These are phyloP conservation scores for Cladosporium sp. DNA, from an alignment of 2,329 filamentous ascomycete genomes.

Conservation along the genomic window DNA sequence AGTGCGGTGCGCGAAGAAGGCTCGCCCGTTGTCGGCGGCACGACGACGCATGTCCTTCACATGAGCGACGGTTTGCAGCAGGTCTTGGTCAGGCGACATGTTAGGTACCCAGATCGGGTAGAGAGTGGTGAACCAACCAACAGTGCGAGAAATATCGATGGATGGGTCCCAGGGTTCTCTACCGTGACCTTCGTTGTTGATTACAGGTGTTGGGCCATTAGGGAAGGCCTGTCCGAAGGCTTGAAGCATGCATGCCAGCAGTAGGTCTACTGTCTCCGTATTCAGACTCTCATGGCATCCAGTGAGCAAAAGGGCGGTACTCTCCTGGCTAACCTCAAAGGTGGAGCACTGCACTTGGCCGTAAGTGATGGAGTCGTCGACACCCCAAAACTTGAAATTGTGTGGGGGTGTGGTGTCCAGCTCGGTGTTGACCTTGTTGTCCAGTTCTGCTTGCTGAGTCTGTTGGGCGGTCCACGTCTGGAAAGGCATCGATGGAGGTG, in stretches of 20 bases:
- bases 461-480: conserved; percentile 26
- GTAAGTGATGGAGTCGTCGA: conserved; percentile 24
- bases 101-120: conserved; percentile 4
- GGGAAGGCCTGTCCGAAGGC: conserved; percentile 43
- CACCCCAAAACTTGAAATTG: conserved; percentile 36
- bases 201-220: conserved; percentile 37
- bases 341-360: conserved; percentile 3
- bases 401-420: conserved; percentile 22
- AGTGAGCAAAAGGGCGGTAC: conserved; percentile 20
- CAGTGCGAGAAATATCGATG: conserved; percentile 46
- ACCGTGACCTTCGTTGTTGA: conserved; percentile 49
- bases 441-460: not conserved
- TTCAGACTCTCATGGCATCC: conserved; percentile 31
- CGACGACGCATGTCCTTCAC: conserved; percentile 11
- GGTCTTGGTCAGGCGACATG: conserved; percentile 1
- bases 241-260: conserved; percentile 34
- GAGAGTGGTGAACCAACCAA: conserved; percentile 49
- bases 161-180: conserved; percentile 42
- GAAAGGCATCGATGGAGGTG: conserved; percentile 23
- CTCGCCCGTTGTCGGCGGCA: conserved; percentile 4
- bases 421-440: not conserved
- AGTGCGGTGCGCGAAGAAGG: conserved; percentile 9
- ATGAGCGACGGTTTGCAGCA: conserved; percentile 5
- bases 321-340: conserved; percentile 16
- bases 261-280: conserved; percentile 35